Conservation (phyloP, 2,329 filamentous ascomycete genomes). For the Aspergillus sp. region DNA sequence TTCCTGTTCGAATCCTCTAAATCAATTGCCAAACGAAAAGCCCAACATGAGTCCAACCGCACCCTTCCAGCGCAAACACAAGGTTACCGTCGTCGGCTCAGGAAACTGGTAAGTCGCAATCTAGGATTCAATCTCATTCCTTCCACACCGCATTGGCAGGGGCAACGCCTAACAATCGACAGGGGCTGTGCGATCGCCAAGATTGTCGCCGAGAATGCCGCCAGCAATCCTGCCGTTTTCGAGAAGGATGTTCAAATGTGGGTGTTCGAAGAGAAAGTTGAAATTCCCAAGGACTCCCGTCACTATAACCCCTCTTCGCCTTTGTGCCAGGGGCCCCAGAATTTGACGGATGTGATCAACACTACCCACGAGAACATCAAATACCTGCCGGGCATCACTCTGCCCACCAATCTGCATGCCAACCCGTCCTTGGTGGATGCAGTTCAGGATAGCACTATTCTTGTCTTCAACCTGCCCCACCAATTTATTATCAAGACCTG, state of each 20-base stretch:
- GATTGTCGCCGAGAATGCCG: constrained; percentile 90
- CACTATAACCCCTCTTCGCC: constrained; percentile 77
- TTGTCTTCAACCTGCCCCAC: constrained; percentile 96
- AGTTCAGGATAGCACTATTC: constrained; percentile 79
- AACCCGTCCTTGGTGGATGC: constrained; percentile 59
- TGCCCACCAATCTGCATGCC: constrained; percentile 67
- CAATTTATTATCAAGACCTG: constrained; percentile 84
- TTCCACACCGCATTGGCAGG: constrained; percentile 66
- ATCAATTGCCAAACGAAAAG: neutral
- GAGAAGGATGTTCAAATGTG: constrained; percentile 95
- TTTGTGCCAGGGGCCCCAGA: constrained; percentile 70
- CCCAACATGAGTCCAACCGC: constrained; percentile 34
- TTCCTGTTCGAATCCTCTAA: constrained; percentile 13
- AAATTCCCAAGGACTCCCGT: constrained; percentile 68
- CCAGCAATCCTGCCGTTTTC: constrained; percentile 74
- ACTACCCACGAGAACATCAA: constrained; percentile 93
- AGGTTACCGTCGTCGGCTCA: constrained; percentile 78
- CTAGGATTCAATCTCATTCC: constrained; percentile 36
- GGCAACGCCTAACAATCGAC: constrained; percentile 60
- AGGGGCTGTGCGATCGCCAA: constrained; percentile 98
- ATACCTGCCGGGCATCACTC: constrained; percentile 84
- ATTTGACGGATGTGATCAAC: constrained; percentile 91
- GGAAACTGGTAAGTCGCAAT: constrained; percentile 75
- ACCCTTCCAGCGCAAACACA: constrained; percentile 38
- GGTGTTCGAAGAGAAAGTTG: constrained; percentile 93